A percentile compares a stretch with the other conserved stretches of the same genome.
phyloP scores from a whole-genome alignment of 257 asterid species.

The Datura wrightii region DNA sequence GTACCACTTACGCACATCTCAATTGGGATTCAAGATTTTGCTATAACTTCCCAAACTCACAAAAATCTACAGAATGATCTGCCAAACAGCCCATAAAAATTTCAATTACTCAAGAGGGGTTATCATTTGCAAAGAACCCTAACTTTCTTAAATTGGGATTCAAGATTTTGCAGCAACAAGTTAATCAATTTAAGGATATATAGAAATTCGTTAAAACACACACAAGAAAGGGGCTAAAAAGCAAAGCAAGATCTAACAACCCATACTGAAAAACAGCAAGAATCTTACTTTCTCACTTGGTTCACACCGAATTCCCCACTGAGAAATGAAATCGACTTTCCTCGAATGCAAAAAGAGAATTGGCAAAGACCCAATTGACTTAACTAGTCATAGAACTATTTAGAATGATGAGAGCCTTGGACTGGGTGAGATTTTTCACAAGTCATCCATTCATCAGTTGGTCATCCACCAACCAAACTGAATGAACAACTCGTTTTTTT shows the following conservation, averaged over 20 bases:
- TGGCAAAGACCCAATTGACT: not conserved
- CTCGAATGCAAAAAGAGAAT: not conserved
- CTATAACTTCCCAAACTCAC: conserved; percentile 6
- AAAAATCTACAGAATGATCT: not conserved
- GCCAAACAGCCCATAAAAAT: not conserved
- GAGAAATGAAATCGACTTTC: not conserved
- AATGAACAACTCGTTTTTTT: not conserved
- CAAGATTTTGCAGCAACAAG: not conserved
- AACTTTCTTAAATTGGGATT: not conserved
- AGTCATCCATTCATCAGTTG: not conserved
- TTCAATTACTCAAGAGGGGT: not conserved
- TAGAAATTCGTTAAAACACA: not conserved
- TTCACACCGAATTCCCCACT: not conserved
- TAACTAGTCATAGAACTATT: not conserved
- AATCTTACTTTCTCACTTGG: not conserved
- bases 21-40: conserved; percentile 25
- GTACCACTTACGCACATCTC: conserved; percentile 25
- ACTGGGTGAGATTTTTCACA: not conserved
- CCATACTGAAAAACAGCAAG: not conserved
- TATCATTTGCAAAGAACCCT: not conserved
- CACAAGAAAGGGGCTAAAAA: not conserved
- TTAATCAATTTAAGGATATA: not conserved
- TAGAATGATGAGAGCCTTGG: not conserved
- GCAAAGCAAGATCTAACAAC: conserved; percentile 22
- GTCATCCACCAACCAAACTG: conserved; percentile 25